Evolutionary conservation across 495 filamentous ascomycete species (phyloP), one percentile per base, ranked within the genome.

Genomic region (Articulospora tetracladia): DNA sequence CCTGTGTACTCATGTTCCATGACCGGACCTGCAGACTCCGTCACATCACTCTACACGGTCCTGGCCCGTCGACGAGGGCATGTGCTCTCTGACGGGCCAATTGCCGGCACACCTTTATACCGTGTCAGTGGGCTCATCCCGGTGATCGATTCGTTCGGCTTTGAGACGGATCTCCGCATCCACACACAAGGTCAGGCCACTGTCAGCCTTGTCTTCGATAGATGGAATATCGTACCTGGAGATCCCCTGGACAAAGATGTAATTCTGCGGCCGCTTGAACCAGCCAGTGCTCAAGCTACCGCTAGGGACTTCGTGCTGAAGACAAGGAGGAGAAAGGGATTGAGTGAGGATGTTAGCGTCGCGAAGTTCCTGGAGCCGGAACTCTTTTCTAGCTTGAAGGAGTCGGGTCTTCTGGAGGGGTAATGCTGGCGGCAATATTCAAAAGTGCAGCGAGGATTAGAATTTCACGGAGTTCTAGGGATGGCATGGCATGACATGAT

Each of bases 301-400:
- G 94, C 94, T 1, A 80, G 94, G 55, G 94, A 98, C 70, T 97
- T 98, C 74, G 92, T 97, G 20, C 76, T 98, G 58, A 98, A 98
- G 83, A 98, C 94, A 13, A 81, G 94, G 61, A 76, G 93, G 66
- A 81, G 94, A 55, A 98, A 98, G 78, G 94, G 94, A 3, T 73
- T 98, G 63, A 92, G 90, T 58, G 94, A 98, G 78, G 95, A 98
- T 73, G 91, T 98, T 24, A 90, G 87, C 6, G 91, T 98, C 36
- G 90, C 89, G 60, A 97, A 96, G 71, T 98, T 97, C 72, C 77
- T 98, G 72, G 94, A 98, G 77, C 88, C 90, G 3, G 94, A 98
- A 71, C 82, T 98, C 36, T 93, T 93, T 78, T 87, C 86, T 69
- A 87, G 86, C 56, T 78, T 98, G 65, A 90, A 88, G 73, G 94